Conservation (phyloP, 176 grass and related monocot species). For the Ananas comosus region DNA sequence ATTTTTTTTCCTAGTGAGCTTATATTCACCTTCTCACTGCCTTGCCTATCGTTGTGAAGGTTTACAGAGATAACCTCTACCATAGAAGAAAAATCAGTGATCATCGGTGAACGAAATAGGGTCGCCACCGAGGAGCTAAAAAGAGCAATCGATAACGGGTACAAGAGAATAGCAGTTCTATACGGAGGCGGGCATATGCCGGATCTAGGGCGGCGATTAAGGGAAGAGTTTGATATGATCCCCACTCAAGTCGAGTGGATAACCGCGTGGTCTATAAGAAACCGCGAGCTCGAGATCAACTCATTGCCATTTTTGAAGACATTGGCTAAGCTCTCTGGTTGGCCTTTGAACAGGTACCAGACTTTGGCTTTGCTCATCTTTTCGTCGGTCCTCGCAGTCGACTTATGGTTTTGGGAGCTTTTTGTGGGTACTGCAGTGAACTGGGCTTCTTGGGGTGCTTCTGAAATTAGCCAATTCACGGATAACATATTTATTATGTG, state of each 20-base stretch:
- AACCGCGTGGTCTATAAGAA: constrained; percentile 87
- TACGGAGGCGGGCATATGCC: constrained; percentile 96
- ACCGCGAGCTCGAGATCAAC: constrained; percentile 35
- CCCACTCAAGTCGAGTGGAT: constrained; percentile 62
- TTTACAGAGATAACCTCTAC: constrained; percentile 40
- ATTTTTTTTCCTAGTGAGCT: background rate
- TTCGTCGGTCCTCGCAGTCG: constrained; percentile 57
- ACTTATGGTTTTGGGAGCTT: constrained; percentile 90
- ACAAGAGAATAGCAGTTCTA: constrained; percentile 74
- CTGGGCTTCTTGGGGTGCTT: constrained; percentile 57
- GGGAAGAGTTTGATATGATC: constrained; percentile 68
- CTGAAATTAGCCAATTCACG: constrained; percentile 32
- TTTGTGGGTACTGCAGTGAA: constrained; percentile 37
- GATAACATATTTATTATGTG: constrained; percentile 1
- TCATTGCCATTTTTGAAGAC: constrained; percentile 62
- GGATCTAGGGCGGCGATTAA: constrained; percentile 61
- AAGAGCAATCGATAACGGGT: constrained; percentile 48
- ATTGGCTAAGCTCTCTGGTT: constrained; percentile 46
- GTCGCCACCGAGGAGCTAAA: constrained; percentile 63
- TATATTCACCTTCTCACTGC: background rate
- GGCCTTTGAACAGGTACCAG: constrained; percentile 71
- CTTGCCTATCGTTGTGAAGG: constrained; percentile 17
- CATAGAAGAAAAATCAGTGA: constrained; percentile 69
- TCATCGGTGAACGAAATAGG: constrained; percentile 92
- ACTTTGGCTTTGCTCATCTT: constrained; percentile 72